phyloP scores from a whole-genome alignment of 2,329 filamentous ascomycete genomes.

The Leptosphaerulina australis region DNA sequence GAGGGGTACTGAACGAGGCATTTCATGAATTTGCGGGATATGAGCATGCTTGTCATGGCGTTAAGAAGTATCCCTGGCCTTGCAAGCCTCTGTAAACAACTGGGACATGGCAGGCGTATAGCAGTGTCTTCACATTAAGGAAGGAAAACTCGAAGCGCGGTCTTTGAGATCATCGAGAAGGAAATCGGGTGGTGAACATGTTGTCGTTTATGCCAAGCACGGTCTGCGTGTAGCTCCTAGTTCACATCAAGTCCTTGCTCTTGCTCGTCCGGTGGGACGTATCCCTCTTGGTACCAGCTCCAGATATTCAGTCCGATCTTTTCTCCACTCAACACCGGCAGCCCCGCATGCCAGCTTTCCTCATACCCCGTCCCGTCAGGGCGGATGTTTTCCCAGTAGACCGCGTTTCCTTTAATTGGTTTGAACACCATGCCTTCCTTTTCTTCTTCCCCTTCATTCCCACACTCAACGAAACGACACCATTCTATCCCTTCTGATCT shows the following conservation, averaged over 20 bases:
- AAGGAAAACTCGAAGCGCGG: no score
- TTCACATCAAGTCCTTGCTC: not conserved
- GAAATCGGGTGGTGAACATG: no score
- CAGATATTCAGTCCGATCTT: slow-evolving; percentile 70
- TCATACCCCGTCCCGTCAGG: slow-evolving; percentile 61
- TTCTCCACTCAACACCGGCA: slow-evolving; percentile 61
- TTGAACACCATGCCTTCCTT: slow-evolving; percentile 62
- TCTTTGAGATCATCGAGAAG: no score
- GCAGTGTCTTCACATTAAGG: no score
- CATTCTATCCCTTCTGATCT: slow-evolving; percentile 55
- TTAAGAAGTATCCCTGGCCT: no score
- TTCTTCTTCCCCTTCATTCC: slow-evolving; percentile 27
- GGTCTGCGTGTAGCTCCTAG: no score
- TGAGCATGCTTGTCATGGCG: no score
- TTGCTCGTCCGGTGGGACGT: slow-evolving; percentile 22
- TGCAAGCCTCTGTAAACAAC: no score
- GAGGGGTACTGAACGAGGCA: no score
- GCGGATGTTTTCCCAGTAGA: slow-evolving; percentile 68
- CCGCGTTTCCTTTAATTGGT: slow-evolving; percentile 62
- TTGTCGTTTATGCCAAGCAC: no score
- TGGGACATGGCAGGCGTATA: no score
- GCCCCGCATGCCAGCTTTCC: slow-evolving; percentile 66
- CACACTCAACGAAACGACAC: slow-evolving; percentile 65
- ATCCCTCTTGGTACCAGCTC: slow-evolving; percentile 62
- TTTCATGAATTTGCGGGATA: no score